Evolutionary conservation across 1,139 yeast genomes (phyloP).

Genomic region (Kurtzmaniella quercitrusa): DNA sequence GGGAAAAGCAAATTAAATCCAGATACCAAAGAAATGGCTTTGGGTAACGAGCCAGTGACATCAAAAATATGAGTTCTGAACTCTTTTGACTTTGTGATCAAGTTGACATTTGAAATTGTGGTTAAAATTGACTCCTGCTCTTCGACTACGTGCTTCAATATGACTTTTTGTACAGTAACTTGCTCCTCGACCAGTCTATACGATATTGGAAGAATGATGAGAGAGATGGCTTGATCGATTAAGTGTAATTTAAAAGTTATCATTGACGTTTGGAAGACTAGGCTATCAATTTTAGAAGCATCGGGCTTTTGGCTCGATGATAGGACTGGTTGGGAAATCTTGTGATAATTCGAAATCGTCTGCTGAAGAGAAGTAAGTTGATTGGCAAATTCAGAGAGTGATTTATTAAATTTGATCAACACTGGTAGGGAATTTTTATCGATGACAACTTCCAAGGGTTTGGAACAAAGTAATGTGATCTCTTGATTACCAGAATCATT

Average conservation of each 20-base stretch:
- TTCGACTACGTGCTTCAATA: constrained; percentile 14
- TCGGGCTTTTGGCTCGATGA: background rate
- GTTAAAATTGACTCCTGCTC: constrained; percentile 13
- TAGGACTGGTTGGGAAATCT: background rate
- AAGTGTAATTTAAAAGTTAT: constrained; percentile 15
- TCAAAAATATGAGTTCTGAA: constrained; percentile 23
- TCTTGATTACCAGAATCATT: constrained; percentile 21
- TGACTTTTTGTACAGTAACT: constrained; percentile 27
- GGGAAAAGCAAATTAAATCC: constrained; percentile 15
- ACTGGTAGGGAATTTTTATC: constrained; percentile 19
- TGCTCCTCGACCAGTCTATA: constrained; percentile 27
- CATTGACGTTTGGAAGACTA: constrained; percentile 33
- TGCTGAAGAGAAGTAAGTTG: background rate
- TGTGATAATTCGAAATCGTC: background rate
- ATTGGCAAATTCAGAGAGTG: background rate
- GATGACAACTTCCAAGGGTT: constrained; percentile 31
- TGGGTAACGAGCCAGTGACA: constrained; percentile 14
- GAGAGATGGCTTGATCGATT: constrained; percentile 11
- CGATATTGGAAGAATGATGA: constrained; percentile 33
- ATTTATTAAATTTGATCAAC: constrained; percentile 12
- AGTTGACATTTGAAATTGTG: constrained; percentile 17
- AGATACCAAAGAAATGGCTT: constrained; percentile 18
- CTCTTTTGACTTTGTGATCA: constrained; percentile 18
- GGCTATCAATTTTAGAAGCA: background rate
- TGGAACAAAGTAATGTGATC: constrained; percentile 43